Percentiles rank a stretch among this genome's conserved stretches.
phyloP scores from a whole-genome alignment of 352 stramenopile species.

The Phytophthora ohioensis region DNA sequence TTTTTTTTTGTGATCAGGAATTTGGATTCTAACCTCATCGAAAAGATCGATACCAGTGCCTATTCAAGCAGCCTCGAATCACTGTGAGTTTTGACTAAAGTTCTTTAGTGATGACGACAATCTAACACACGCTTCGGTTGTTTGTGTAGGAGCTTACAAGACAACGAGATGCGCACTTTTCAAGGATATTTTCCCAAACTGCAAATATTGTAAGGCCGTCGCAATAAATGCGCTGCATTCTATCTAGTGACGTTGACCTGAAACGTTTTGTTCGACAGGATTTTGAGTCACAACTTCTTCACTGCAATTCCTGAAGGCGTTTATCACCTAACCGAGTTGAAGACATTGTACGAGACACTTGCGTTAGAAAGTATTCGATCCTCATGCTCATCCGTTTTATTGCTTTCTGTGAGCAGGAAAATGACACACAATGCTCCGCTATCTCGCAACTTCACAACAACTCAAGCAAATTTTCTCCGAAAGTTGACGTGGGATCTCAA shows the following conservation, averaged over 20 bases:
- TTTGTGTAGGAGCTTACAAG: slow-evolving; percentile 12
- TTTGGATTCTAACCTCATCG: slow-evolving; percentile 19
- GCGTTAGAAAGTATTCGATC: neutral
- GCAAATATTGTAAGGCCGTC: slow-evolving; percentile 2
- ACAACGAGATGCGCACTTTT: slow-evolving; percentile 18
- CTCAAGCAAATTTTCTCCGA: slow-evolving; percentile 21
- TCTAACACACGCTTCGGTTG: neutral
- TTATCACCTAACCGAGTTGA: slow-evolving; percentile 1
- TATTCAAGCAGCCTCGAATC: slow-evolving; percentile 15
- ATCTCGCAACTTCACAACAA: slow-evolving; percentile 13
- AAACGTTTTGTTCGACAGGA: neutral
- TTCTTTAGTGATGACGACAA: neutral
- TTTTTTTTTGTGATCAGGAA: slow-evolving; percentile 19
- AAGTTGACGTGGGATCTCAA: slow-evolving; percentile 19
- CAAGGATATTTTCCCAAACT: slow-evolving; percentile 21
- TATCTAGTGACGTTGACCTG: too few relatives aligned
- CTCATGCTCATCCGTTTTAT: neutral
- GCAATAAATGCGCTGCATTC: too few relatives aligned
- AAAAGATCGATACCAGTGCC: neutral
- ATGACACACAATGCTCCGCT: slow-evolving; percentile 15
- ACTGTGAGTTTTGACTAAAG: neutral
- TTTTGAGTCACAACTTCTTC: slow-evolving; percentile 13
- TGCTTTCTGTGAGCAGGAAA: neutral
- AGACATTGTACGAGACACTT: slow-evolving; percentile 11
- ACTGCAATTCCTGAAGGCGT: slow-evolving; percentile 13